These are phyloP conservation scores for Lavandula angustifolia DNA, from an alignment of 257 asterid genomes.

Conservation along the genomic window DNA sequence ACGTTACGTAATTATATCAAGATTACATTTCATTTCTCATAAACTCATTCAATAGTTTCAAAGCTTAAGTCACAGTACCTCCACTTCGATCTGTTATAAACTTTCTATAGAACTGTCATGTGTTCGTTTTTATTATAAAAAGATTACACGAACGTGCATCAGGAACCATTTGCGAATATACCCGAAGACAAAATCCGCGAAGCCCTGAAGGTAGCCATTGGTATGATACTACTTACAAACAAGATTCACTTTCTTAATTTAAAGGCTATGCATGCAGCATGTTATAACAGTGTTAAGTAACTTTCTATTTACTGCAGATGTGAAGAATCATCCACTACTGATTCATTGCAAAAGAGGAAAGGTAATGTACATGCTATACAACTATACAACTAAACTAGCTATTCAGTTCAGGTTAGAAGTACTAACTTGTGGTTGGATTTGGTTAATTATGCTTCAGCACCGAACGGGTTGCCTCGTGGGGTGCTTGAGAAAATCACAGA, in stretches of 20 bases:
- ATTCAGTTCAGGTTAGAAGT: background rate
- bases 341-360: slow-evolving; percentile 91
- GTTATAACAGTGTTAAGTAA: background rate
- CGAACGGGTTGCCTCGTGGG: slow-evolving; percentile 93
- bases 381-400: background rate
- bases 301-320: slow-evolving; percentile 45
- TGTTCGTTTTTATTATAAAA: too few species aligned
- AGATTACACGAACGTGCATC: slow-evolving; percentile 7
- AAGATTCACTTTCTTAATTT: background rate
- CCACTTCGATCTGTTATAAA: too few species aligned
- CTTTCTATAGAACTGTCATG: too few species aligned
- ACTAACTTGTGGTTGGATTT: slow-evolving; percentile 20
- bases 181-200: slow-evolving; percentile 81
- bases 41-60: too few species aligned
- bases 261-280: background rate
- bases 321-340: slow-evolving; percentile 68
- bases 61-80: too few species aligned
- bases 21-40: too few species aligned
- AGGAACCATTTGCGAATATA: slow-evolving; percentile 90
- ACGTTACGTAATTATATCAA: too few species aligned
- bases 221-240: slow-evolving; percentile 40
- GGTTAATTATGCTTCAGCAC: slow-evolving; percentile 50
- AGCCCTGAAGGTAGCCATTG: slow-evolving; percentile 63
- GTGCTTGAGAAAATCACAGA: slow-evolving; percentile 76
- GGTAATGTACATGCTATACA: slow-evolving; percentile 41